A percentile compares a stretch with the other conserved stretches of the same genome.
Evolutionary conservation across 2,329 filamentous ascomycete genomes (phyloP).

Genomic region (Fusarium sororula): DNA sequence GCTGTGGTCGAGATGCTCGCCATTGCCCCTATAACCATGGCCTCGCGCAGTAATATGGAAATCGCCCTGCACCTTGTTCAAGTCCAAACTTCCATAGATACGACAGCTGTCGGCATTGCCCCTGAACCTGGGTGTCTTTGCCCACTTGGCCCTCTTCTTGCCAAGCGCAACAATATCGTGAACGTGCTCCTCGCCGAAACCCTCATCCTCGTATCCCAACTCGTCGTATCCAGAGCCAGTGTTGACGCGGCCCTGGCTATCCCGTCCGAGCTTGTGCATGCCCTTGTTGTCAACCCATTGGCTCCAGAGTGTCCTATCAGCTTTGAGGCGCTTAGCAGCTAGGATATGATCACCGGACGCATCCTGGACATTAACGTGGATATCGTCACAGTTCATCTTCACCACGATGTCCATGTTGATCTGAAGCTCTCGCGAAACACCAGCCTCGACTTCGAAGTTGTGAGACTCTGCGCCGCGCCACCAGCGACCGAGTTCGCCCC

Average conservation of each 20-base stretch:
- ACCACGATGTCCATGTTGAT: slow-evolving; percentile 97
- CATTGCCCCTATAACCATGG: slow-evolving; percentile 89
- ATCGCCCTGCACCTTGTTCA: slow-evolving; percentile 97
- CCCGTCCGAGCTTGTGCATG: slow-evolving; percentile 67
- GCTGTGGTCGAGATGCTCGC: slow-evolving; percentile 80
- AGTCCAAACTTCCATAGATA: slow-evolving; percentile 86
- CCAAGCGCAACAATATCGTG: slow-evolving; percentile 86
- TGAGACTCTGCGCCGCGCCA: slow-evolving; percentile 86
- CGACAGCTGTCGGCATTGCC: slow-evolving; percentile 77
- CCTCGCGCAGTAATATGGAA: slow-evolving; percentile 97
- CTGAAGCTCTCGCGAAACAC: slow-evolving; percentile 85
- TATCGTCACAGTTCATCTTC: slow-evolving; percentile 83
- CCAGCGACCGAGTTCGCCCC: slow-evolving; percentile 83
- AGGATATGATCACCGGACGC: slow-evolving; percentile 91
- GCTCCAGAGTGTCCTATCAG: slow-evolving; percentile 81
- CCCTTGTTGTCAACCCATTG: slow-evolving; percentile 82
- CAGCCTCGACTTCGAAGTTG: slow-evolving; percentile 93
- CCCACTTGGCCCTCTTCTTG: slow-evolving; percentile 70
- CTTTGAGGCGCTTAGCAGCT: slow-evolving; percentile 76
- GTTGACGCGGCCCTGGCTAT: slow-evolving; percentile 62
- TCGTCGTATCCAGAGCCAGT: slow-evolving; percentile 61
- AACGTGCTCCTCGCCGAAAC: slow-evolving; percentile 82
- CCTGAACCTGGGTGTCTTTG: slow-evolving; percentile 77
- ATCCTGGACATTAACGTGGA: slow-evolving; percentile 98
- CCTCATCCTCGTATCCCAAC: slow-evolving; percentile 64